phyloP scores from a whole-genome alignment of 2,329 filamentous ascomycete species.

The Colletotrichum viniferum region DNA sequence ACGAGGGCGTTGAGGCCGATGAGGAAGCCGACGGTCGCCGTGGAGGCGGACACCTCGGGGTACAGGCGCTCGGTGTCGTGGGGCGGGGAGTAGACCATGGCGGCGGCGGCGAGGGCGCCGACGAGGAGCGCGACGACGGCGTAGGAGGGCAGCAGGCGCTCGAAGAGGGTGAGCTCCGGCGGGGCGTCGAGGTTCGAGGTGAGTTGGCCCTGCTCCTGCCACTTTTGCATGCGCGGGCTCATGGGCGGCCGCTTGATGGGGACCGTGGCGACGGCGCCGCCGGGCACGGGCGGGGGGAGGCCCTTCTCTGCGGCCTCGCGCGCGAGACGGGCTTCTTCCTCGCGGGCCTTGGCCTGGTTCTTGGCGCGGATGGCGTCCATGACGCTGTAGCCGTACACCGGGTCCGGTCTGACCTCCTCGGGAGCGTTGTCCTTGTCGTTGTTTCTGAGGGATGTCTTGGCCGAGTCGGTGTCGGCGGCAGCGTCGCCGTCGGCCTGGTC shows the following conservation, averaged over 20 bases:
- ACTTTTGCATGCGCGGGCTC: conserved; percentile 44
- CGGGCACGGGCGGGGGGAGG: conserved; percentile 37
- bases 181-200: conserved; percentile 55
- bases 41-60: conserved; percentile 64
- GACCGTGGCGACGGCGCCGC: conserved; percentile 48
- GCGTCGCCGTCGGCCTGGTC: conserved; percentile 21
- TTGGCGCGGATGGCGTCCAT: conserved; percentile 62
- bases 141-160: conserved; percentile 61
- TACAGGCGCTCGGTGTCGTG: conserved; percentile 52
- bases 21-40: conserved; percentile 67
- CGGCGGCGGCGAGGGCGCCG: conserved; percentile 45
- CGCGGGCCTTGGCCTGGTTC: conserved; percentile 55
- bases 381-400: conserved; percentile 62
- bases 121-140: conserved; percentile 51
- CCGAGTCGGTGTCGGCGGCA: conserved; percentile 13
- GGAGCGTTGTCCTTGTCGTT: conserved; percentile 26
- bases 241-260: conserved; percentile 43
- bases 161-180: conserved; percentile 55
- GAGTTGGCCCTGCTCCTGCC: conserved; percentile 41
- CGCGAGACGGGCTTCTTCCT: conserved; percentile 47
- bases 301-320: conserved; percentile 32
- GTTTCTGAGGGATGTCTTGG: background rate
- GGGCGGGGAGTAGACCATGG: conserved; percentile 47
- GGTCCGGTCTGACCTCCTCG: conserved; percentile 38
- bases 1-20: conserved; percentile 64